Percentiles rank a stretch among this genome's conserved stretches.
These are phyloP conservation scores for Guillardia theta DNA, from an alignment of 78 protist species.

Conservation along the genomic window DNA sequence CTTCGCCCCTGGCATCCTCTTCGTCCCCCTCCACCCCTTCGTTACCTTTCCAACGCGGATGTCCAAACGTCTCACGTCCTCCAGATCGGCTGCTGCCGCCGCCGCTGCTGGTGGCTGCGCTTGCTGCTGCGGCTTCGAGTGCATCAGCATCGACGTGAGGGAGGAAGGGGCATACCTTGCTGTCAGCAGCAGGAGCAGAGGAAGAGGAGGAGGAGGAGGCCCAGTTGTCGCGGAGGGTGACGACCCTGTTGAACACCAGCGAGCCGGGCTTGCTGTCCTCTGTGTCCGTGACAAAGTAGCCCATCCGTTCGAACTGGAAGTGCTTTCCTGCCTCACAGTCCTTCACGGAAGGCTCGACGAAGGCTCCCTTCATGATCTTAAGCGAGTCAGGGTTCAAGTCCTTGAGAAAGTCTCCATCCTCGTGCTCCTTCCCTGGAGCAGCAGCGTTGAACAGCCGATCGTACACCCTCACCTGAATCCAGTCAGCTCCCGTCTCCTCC, in stretches of 20 bases:
- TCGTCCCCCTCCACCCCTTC: too few relatives aligned
- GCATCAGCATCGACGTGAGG: not conserved
- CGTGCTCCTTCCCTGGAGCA: constrained; percentile 2
- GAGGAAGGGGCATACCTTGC: not conserved
- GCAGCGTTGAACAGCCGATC: constrained; percentile 32
- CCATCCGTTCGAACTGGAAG: constrained; percentile 38
- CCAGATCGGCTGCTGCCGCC: not conserved
- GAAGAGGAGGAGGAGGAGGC: not conserved
- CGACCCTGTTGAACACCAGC: constrained; percentile 39
- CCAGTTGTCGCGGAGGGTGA: constrained; percentile 45
- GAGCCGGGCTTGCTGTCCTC: not conserved
- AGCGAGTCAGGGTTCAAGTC: constrained; percentile 31
- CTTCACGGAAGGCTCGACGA: not conserved
- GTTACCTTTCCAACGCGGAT: constrained; percentile 31
- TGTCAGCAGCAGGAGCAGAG: too few relatives aligned
- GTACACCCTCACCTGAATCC: not conserved
- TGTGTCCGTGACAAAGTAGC: constrained; percentile 10
- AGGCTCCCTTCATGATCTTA: not conserved
- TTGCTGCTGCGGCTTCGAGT: not conserved
- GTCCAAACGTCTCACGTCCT: constrained; percentile 16
- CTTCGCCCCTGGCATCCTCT: too few relatives aligned
- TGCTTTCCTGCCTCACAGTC: not conserved
- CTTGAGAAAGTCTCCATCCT: constrained; percentile 2
- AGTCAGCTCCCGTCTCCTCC: too few relatives aligned
- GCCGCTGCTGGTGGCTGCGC: not conserved